phyloP scores from a whole-genome alignment of 768 basidiomycete genomes.

The Pholiota molesta region DNA sequence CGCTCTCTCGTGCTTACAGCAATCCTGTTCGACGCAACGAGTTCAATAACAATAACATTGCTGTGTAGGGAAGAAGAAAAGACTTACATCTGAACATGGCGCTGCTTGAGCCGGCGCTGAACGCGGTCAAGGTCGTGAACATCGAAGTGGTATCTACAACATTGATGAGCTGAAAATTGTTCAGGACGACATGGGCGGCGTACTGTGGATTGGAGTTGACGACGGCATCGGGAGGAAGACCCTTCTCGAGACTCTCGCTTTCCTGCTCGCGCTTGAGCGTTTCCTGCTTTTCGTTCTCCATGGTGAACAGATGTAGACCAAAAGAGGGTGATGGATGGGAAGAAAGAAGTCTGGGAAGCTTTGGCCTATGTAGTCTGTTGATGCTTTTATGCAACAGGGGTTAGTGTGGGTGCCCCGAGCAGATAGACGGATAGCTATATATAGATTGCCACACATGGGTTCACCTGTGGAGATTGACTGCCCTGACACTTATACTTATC shows the following conservation, averaged over 20 bases:
- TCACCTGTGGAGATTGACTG: not conserved
- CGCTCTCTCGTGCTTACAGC: conserved; percentile 47
- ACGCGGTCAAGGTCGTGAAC: conserved; percentile 69
- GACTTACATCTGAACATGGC: conserved; percentile 77
- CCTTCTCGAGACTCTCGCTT: conserved; percentile 25
- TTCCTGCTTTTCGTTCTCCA: conserved; percentile 24
- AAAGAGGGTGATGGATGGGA: conserved; percentile 12
- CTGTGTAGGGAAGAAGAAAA: conserved; percentile 1
- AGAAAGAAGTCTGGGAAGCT: conserved; percentile 10
- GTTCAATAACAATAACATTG: conserved; percentile 2
- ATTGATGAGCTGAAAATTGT: not conserved
- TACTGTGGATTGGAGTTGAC: conserved; percentile 23
- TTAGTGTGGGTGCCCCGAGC: conserved; percentile 1
- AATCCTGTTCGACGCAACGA: conserved; percentile 46
- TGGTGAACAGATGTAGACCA: conserved; percentile 15
- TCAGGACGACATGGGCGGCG: conserved; percentile 1
- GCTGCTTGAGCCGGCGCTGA: conserved; percentile 73
- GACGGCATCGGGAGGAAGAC: conserved; percentile 6
- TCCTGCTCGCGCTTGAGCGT: conserved; percentile 13
- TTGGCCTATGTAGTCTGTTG: not conserved
- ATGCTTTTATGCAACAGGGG: conserved; percentile 5
- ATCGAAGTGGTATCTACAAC: conserved; percentile 49
- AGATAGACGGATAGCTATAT: not conserved
- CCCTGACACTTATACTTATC: not conserved
- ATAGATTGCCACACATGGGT: conserved; percentile 2